Conservation (phyloP, 768 basidiomycete genomes). For the Russula compacta region DNA sequence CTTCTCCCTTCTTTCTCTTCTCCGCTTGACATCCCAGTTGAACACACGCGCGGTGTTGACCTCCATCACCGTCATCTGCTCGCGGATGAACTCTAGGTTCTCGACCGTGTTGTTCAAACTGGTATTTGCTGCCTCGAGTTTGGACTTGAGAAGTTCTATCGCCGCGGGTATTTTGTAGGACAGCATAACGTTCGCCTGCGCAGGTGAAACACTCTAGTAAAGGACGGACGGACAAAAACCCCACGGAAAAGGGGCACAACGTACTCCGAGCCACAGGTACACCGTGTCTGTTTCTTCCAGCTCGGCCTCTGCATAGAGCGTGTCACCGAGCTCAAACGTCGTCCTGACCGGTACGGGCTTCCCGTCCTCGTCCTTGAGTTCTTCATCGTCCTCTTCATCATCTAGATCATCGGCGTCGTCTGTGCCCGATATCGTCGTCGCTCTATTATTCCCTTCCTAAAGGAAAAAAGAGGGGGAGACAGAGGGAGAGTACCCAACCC, state of each 20-base stretch:
- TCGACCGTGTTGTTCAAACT: slow-evolving; percentile 63
- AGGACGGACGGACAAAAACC: background rate
- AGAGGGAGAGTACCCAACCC: background rate
- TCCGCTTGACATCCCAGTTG: slow-evolving; percentile 88
- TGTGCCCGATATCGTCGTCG: slow-evolving; percentile 27
- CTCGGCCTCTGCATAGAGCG: slow-evolving; percentile 86
- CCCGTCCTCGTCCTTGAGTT: slow-evolving; percentile 32
- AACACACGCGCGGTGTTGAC: slow-evolving; percentile 91
- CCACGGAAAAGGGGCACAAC: slow-evolving; percentile 23
- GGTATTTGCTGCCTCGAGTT: slow-evolving; percentile 62
- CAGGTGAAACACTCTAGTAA: background rate
- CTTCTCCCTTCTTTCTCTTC: slow-evolving; percentile 39
- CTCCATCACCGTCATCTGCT: slow-evolving; percentile 96
- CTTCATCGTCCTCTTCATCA: slow-evolving; percentile 9
- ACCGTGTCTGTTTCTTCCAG: slow-evolving; percentile 83
- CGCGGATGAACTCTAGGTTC: slow-evolving; percentile 86
- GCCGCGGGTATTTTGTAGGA: slow-evolving; percentile 83
- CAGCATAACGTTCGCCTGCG: slow-evolving; percentile 94
- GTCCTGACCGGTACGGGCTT: slow-evolving; percentile 55
- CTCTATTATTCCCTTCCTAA: slow-evolving; percentile 51
- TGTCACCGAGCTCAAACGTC: slow-evolving; percentile 94
- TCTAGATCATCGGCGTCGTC: background rate
- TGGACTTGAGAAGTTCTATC: slow-evolving; percentile 59
- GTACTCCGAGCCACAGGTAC: slow-evolving; percentile 91
- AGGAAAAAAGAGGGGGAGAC: background rate